Percentiles rank a stretch among this genome's conserved stretches.
These are phyloP conservation scores for Acrocalymma vagum DNA, from an alignment of 2,329 filamentous ascomycete genomes.

Conservation along the genomic window DNA sequence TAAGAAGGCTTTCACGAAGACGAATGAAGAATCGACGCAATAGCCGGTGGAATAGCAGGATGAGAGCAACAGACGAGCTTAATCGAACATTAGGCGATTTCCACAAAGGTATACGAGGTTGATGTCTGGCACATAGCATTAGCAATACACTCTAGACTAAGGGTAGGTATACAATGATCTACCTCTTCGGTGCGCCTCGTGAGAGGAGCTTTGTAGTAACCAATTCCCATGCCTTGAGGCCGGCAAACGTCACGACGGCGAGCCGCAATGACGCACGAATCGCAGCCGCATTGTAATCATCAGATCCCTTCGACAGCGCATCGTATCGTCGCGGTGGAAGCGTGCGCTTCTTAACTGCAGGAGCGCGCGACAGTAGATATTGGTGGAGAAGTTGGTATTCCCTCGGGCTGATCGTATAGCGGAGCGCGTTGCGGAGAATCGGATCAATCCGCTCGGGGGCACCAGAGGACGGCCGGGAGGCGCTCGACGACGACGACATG, in stretches of 20 bases:
- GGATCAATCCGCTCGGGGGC: constrained; percentile 63
- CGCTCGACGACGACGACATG: constrained; percentile 45
- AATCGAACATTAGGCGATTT: constrained; percentile 76
- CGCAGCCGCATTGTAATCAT: constrained; percentile 58
- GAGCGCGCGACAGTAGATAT: constrained; percentile 79
- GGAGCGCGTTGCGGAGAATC: constrained; percentile 82
- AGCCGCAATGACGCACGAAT: constrained; percentile 56
- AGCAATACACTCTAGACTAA: too few species aligned
- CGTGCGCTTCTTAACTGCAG: constrained; percentile 64
- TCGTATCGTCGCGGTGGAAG: constrained; percentile 61
- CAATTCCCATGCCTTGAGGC: constrained; percentile 57
- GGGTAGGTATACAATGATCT: too few species aligned
- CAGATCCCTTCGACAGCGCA: constrained; percentile 56
- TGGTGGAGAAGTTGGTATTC: constrained; percentile 88
- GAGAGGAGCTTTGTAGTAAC: constrained; percentile 48
- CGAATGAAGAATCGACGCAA: constrained; percentile 89
- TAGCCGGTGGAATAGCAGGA: constrained; percentile 87
- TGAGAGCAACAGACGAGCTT: constrained; percentile 82
- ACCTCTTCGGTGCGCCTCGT: constrained; percentile 38
- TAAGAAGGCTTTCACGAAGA: constrained; percentile 79
- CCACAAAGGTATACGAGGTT: constrained; percentile 51
- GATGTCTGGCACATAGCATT: constrained; percentile 36
- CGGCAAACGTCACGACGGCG: constrained; percentile 52
- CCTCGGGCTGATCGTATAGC: constrained; percentile 82
- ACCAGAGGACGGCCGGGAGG: constrained; percentile 34